Conservation (phyloP, 2,329 filamentous ascomycete genomes). For the Pyrenochaeta sp. region DNA sequence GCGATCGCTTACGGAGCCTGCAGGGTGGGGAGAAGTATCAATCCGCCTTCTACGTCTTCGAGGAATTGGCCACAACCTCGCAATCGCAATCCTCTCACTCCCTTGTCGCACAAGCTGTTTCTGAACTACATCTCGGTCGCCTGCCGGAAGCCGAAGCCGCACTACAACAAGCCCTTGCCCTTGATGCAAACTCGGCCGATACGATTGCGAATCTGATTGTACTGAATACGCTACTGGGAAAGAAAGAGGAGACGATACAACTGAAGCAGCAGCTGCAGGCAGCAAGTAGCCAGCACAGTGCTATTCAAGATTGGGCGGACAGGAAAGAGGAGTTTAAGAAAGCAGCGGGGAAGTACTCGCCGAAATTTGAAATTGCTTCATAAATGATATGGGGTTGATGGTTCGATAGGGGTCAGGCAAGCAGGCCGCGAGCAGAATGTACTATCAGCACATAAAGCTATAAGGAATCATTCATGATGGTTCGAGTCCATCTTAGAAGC, state of each 20-base stretch:
- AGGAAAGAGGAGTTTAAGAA: slow-evolving; percentile 90
- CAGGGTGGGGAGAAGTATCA: slow-evolving; percentile 96
- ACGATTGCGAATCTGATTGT: slow-evolving; percentile 86
- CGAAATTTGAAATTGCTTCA: slow-evolving; percentile 71
- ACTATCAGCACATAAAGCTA: too few species aligned
- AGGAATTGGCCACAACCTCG: slow-evolving; percentile 90
- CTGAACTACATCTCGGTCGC: slow-evolving; percentile 89
- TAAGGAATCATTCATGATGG: too few species aligned
- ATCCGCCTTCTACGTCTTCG: slow-evolving; percentile 95
- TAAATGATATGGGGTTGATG: slow-evolving; percentile 24
- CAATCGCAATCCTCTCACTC: slow-evolving; percentile 78
- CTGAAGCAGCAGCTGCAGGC: slow-evolving; percentile 62
- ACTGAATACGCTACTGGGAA: slow-evolving; percentile 78
- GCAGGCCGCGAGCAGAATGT: neutral
- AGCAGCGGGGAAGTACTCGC: slow-evolving; percentile 84
- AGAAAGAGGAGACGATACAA: slow-evolving; percentile 66
- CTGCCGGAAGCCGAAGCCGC: slow-evolving; percentile 89
- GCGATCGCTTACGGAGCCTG: slow-evolving; percentile 29
- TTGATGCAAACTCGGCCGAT: slow-evolving; percentile 75
- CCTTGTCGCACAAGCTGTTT: slow-evolving; percentile 86
- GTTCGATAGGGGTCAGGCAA: neutral
- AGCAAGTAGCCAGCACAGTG: slow-evolving; percentile 71
- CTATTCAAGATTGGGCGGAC: slow-evolving; percentile 78
- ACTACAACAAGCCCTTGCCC: slow-evolving; percentile 78
- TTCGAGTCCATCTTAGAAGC: too few species aligned